Conservation (phyloP, 106 monocot genomes). For the Iris macrosiphon region DNA sequence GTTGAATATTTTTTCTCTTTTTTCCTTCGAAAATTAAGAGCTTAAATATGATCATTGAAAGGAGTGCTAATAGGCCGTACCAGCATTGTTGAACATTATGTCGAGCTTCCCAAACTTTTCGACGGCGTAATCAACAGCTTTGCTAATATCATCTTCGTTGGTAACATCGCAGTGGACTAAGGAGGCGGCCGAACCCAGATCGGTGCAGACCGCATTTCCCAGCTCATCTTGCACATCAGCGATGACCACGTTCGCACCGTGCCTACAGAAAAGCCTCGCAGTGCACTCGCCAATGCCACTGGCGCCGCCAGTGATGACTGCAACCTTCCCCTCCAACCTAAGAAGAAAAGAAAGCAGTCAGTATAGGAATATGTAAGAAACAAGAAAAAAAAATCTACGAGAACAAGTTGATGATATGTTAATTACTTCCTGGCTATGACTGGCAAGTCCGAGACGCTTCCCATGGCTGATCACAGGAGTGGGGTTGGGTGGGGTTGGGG, state of each 20-base stretch:
- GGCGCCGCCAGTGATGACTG: slow-evolving; percentile 56
- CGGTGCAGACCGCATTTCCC: slow-evolving; percentile 16
- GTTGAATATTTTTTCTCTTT: no score
- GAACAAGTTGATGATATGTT: no score
- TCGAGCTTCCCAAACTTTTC: slow-evolving; percentile 21
- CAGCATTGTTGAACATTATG: slow-evolving; percentile 43
- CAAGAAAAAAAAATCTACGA: no score
- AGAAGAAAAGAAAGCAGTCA: no score
- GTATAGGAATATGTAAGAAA: no score
- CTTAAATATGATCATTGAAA: no score
- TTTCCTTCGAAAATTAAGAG: no score
- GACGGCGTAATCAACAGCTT: slow-evolving; percentile 19
- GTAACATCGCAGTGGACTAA: slow-evolving; percentile 42
- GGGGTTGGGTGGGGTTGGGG: no score
- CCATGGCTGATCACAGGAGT: no score
- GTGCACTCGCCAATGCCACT: slow-evolving; percentile 52
- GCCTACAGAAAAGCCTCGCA: slow-evolving; percentile 27
- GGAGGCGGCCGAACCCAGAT: slow-evolving; percentile 17
- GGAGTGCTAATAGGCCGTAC: no score
- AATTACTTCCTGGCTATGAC: no score
- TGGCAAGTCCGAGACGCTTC: no score
- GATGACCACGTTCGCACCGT: slow-evolving; percentile 42
- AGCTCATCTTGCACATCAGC: slow-evolving; percentile 44
- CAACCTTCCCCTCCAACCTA: slow-evolving; percentile 64
- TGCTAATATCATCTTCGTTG: slow-evolving; percentile 20